These are phyloP conservation scores for Plasmodium malariae DNA, from an alignment of 169 alveolate species.

Conservation along the genomic window DNA sequence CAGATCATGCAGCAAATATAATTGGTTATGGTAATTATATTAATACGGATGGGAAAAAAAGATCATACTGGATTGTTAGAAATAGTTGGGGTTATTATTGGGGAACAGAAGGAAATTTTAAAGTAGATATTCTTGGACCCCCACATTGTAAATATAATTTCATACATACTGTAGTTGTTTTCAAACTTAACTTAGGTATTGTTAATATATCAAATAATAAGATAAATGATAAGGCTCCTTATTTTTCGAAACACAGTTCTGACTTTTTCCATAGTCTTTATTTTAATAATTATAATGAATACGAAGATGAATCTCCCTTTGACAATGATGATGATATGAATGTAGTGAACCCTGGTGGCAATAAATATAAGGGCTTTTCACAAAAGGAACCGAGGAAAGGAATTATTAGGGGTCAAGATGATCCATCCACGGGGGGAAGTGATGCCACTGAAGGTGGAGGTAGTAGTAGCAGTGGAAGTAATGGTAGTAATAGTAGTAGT, in stretches of 20 bases:
- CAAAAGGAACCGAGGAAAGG: no score
- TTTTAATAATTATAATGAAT: constrained; percentile 3
- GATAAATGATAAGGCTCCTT: background rate
- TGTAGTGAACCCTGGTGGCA: no score
- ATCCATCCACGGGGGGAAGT: no score
- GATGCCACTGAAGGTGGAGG: no score
- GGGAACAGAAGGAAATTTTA: constrained; percentile 75
- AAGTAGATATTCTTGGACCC: constrained; percentile 77
- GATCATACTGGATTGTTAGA: constrained; percentile 65
- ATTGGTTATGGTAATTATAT: constrained; percentile 79
- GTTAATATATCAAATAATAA: constrained; percentile 26
- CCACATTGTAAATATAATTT: constrained; percentile 28
- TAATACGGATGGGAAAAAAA: constrained; percentile 24
- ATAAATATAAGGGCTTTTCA: no score
- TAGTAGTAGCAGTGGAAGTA: no score
- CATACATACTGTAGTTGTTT: constrained; percentile 52
- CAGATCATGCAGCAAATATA: constrained; percentile 76
- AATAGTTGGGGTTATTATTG: constrained; percentile 78
- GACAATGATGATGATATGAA: no score
- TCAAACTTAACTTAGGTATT: constrained; percentile 25
- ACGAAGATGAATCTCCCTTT: no score
- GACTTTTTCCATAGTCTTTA: constrained; percentile 4
- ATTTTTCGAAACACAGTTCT: constrained; percentile 6
- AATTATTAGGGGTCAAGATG: no score
- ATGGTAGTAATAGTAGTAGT: no score